Conservation (phyloP, 163 green algal species). For the Coccomyxa subellipsoidea region DNA sequence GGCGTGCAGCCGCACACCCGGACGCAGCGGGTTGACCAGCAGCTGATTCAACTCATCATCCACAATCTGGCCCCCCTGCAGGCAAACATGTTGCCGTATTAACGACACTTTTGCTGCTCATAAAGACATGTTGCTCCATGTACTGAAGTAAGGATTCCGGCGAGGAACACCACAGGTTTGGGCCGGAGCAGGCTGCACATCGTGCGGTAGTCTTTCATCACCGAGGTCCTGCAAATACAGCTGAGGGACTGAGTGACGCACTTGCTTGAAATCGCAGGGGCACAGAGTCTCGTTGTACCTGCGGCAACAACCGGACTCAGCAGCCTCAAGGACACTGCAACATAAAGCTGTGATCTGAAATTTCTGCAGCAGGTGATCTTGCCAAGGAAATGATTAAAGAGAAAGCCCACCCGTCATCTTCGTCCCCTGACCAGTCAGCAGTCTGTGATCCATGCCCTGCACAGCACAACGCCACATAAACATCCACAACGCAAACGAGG, state of each 20-base stretch:
- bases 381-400: too few species aligned
- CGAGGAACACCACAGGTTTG: too few species aligned
- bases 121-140: too few species aligned
- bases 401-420: conserved; percentile 59
- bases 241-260: too few species aligned
- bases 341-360: background rate
- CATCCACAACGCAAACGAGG: too few species aligned
- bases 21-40: conserved; percentile 71
- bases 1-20: conserved; percentile 63
- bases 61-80: conserved; percentile 62
- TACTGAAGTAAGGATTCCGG: too few species aligned
- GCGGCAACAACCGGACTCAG: background rate
- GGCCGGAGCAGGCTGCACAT: too few species aligned
- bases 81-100: background rate
- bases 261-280: conserved; percentile 72
- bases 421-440: conserved; percentile 55
- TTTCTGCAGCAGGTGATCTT: too few species aligned
- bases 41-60: conserved; percentile 84
- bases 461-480: too few species aligned
- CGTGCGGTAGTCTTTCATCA: too few species aligned
- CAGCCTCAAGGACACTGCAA: background rate
- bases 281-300: conserved; percentile 78
- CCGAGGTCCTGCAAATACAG: too few species aligned
- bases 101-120: too few species aligned
- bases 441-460: conserved; percentile 58